Evolutionary conservation across 2,329 filamentous ascomycete species (phyloP), one percentile per base, ranked within the genome.

Genomic region (Salinomyces thailandicus): DNA sequence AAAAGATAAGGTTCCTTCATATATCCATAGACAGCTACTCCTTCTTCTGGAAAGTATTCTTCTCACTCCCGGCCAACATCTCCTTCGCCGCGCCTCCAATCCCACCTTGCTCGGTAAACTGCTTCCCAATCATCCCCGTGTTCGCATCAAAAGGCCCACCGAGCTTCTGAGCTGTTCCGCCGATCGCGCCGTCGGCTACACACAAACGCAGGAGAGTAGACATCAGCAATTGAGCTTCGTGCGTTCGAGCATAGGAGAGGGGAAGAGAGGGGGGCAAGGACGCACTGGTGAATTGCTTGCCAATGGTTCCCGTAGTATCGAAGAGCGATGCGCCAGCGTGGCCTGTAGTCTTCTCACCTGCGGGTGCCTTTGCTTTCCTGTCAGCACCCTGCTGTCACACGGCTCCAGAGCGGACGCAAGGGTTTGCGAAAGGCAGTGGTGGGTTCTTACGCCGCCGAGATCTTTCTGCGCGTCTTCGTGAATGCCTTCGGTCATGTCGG

Each of bases 51-150:
- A 24, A 7, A 7, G 20, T 24, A n/a, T 33, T 33, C 5, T 37
- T 44, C 48, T 50, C 47, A 30, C 48, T 44, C 18, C 51, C 48
- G 12, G 54, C 57, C n/a, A 61, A 35, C 18, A 47, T 53, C 38
- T 58, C 45, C 41, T 63, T 55, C 8, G 60, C 49, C n/a, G 44
- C 50, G 2, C 54, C 58, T 5, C 58, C 60, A 35, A 63, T 54
- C 14, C 46, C 48, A 3, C 61, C 61, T 27, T 53, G 47, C 3
- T 47, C 44, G 18, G 53, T 61, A 45, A 62, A 62, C n/a, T 61
- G 53, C 42, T 62, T 57, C 12, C 61, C 60, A 35, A 63, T 55
- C 6, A 46, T 42, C 3, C 61, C 60, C n/a, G n/a, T n/a, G 16
- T 57, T 35, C 18, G 50, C 51, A 18, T 54, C 49, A 15, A 63